These are phyloP conservation scores for Sungouiozyma intestinalis DNA, from an alignment of 805 yeast genomes.

Conservation along the genomic window DNA sequence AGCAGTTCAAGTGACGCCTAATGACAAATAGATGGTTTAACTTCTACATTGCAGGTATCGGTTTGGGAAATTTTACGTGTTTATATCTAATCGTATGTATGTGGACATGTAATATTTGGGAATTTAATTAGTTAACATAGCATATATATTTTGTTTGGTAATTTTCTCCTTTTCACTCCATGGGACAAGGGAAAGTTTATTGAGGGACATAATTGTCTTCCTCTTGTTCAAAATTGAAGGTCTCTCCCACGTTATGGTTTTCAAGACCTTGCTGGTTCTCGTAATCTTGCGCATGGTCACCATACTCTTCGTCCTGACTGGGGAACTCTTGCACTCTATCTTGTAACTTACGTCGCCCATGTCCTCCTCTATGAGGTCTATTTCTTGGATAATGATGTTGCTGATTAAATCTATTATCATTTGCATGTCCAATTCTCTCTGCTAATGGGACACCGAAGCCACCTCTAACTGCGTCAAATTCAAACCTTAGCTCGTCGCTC, in stretches of 20 bases:
- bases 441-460: constrained; percentile 35
- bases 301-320: neutral
- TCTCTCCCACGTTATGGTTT: neutral
- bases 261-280: too few species aligned
- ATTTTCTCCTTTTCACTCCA: neutral
- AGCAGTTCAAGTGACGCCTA: neutral
- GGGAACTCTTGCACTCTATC: neutral
- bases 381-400: neutral
- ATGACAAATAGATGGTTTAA: too few species aligned
- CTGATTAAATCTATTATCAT: constrained; percentile 1
- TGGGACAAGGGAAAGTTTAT: too few species aligned
- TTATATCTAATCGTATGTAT: constrained; percentile 1
- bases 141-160: neutral
- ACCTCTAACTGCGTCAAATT: constrained; percentile 39
- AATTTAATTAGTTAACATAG: neutral
- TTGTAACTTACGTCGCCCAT: neutral
- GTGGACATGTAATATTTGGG: neutral
- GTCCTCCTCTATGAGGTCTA: neutral
- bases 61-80: neutral
- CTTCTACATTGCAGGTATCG: too few species aligned
- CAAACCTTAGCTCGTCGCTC: constrained; percentile 50
- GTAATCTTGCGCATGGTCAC: neutral
- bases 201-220: constrained; percentile 22
- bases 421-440: constrained; percentile 19
- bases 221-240: constrained; percentile 8